Base-by-base conservation (phyloP, 768 basidiomycete genomes). In the Strobilomyces dryophilus region DNA sequence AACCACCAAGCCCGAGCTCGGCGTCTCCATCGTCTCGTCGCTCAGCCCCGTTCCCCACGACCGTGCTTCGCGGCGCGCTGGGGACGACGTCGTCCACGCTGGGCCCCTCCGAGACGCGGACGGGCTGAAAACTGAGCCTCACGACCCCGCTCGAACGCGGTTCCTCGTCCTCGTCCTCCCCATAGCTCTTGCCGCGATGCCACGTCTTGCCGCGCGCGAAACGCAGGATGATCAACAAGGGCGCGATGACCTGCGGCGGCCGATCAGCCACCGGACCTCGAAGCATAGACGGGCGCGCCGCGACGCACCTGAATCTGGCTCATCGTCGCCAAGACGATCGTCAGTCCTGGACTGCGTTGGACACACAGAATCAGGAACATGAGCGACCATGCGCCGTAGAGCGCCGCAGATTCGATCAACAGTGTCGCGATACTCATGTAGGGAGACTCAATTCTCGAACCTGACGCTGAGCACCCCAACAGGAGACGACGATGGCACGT, bases 151-250 rank as follows among this genome's bases (percentile, higher is more conserved):
- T 48, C 31, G 37, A 32, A 20, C 21, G 50, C 1, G 18, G 17
- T 7, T 11, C 29, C 29, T 29, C 40, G 12, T 45, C 53, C 6
- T 32, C 47, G 15, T 27, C 40, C 1, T 48, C 46, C 42, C 8
- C 45, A 3, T 15, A 24, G 24, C 9, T 51, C 37, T 47, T 47
- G 49, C 6, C 3, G 8, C 15, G 5, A 4, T 43, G 32, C 65
- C 65, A 66, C 1, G 62, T 54, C 32, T 54, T 54, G 5, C 63
- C 64, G 18, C 64, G 60, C 18, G 55, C 54, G 21, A 55, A 53
- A 57, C 64, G 56, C 39, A 67, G 57, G 6, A 67, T 62, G 32
- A 67, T 65, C 55, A 67, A 35, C 27, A 67, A 44, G 2, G 64
- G 60, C 5, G 64, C 60, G 8, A 65, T 67, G 11, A 62, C 65